A percentile compares a stretch with the other conserved stretches of the same genome.
These are phyloP conservation scores for Trematosphaeria pertusa DNA, from an alignment of 2,329 filamentous ascomycete genomes.

Conservation along the genomic window DNA sequence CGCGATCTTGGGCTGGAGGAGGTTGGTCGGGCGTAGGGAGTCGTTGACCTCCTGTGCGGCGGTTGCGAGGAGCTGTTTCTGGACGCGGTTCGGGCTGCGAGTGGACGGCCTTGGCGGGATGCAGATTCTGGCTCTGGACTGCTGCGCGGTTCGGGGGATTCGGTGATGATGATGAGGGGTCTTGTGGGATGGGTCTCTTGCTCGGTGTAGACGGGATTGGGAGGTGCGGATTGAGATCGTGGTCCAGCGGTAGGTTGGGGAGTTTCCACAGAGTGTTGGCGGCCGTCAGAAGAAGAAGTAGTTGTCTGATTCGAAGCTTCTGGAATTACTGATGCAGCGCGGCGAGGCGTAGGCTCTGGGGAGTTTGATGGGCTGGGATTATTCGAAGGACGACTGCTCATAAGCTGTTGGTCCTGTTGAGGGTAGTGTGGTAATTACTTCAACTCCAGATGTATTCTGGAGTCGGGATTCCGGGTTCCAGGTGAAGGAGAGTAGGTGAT, in stretches of 20 bases:
- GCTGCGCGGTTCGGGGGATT: slow-evolving; percentile 12
- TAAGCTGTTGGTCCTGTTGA: slow-evolving; percentile 21
- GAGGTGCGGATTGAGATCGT: slow-evolving; percentile 12
- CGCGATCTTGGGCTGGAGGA: slow-evolving; percentile 12
- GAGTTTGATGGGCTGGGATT: slow-evolving; percentile 34
- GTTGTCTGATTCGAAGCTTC: slow-evolving; percentile 14
- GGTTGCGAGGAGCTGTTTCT: slow-evolving; percentile 22
- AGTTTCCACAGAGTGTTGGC: slow-evolving; percentile 21
- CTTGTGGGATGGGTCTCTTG: slow-evolving; percentile 8
- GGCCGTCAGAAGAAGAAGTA: slow-evolving; percentile 10
- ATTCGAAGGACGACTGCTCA: slow-evolving; percentile 29
- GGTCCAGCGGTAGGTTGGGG: slow-evolving; percentile 31
- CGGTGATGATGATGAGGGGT: slow-evolving; percentile 29
- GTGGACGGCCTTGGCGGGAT: slow-evolving; percentile 20
- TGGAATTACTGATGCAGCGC: slow-evolving; percentile 14
- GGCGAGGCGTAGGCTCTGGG: slow-evolving; percentile 16
- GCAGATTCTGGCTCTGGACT: slow-evolving; percentile 13
- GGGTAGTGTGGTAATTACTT: not conserved
- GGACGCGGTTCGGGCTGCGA: slow-evolving; percentile 12
- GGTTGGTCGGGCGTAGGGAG: slow-evolving; percentile 22
- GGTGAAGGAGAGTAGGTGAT: slow-evolving; percentile 11
- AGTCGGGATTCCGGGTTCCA: too few relatives aligned
- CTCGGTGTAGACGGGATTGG: slow-evolving; percentile 5
- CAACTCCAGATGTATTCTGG: slow-evolving; percentile 1
- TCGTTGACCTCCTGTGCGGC: slow-evolving; percentile 9